Evolutionary conservation across 768 basidiomycete genomes (phyloP), one percentile per base, ranked within the genome.

Genomic region (Coprinopsis cinerea): DNA sequence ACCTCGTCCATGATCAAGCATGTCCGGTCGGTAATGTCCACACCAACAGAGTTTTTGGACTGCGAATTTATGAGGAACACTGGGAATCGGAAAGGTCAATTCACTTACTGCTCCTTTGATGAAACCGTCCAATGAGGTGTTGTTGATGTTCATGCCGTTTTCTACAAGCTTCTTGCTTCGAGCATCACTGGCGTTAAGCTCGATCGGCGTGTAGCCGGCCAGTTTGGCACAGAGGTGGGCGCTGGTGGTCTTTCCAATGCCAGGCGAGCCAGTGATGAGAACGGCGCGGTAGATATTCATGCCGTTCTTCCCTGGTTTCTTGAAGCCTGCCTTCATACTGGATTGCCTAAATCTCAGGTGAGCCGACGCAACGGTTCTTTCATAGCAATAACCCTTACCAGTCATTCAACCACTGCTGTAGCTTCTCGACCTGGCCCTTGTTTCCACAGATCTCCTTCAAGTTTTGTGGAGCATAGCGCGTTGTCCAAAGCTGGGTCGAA

Each of bases 1-100:
- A 98, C 95, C 64, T 99, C 96, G 60, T 99, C 96, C 95, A 99
- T 97, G 62, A 99, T 98, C 39, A 99, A 71, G 55, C 92, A 91
- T 0, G 88, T 80, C 62, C 75, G 81, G 57, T 88, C 79, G 0
- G 88, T 92, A 55, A 97, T 82, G 14, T 71, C 61, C 1, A 94
- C 72, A 2, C 88, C 93, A 1, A 79, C 68, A 1, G 81, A 78
- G 53, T 88, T 90, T 7, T 79, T 81, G 79, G 50, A 48, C 61
- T 63, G 11, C 11, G 17, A 39, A 39, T 39, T 17, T 9, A 39
- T 39, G 9, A 32, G 30, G 30, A 32, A 7, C 7, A 32, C 30
- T 32, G 30, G 7, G 30, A 15, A 32, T 15, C 7, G 7, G 30
- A 7, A 32, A 32, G 9, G 9, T 7, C 30, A 32, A 32, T 15